Conservation (phyloP, 2,329 filamentous ascomycete species). For the Raffaelea albimanens region DNA sequence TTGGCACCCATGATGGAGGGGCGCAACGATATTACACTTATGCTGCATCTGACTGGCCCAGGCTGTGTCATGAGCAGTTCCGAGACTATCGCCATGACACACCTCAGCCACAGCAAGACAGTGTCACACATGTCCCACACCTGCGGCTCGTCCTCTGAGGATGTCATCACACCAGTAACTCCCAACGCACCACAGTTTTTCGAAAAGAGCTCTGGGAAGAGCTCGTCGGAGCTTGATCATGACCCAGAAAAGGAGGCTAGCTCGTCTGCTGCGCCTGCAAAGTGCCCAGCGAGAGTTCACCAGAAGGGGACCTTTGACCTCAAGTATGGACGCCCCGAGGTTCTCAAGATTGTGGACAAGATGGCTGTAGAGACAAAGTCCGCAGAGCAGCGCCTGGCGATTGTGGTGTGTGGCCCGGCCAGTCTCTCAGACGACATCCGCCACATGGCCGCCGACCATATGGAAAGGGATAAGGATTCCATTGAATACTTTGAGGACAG, state of each 20-base stretch:
- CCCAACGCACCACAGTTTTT: no score
- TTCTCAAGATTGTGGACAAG: constrained; percentile 4
- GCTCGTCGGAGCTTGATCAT: no score
- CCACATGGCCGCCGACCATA: not conserved
- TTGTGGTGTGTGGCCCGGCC: constrained; percentile 13
- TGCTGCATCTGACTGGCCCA: not conserved
- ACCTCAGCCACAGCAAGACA: no score
- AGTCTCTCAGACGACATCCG: constrained; percentile 10
- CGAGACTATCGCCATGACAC: no score
- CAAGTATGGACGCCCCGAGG: constrained; percentile 10
- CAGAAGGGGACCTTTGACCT: not conserved
- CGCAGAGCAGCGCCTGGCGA: constrained; percentile 5
- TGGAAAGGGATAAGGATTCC: not conserved
- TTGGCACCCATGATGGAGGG: constrained; percentile 1
- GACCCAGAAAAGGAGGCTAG: no score
- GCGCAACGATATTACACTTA: constrained; percentile 5
- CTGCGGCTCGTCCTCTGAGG: no score
- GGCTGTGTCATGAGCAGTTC: no score
- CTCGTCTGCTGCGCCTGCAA: no score
- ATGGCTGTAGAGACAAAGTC: constrained; percentile 2
- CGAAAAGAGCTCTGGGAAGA: no score
- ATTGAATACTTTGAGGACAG: constrained; percentile 14
- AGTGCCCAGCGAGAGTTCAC: not conserved
- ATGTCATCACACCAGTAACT: no score
- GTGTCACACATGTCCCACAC: no score